phyloP scores from a whole-genome alignment of 2,329 filamentous ascomycete genomes.

The Neopestalotiopsis clavispora region DNA sequence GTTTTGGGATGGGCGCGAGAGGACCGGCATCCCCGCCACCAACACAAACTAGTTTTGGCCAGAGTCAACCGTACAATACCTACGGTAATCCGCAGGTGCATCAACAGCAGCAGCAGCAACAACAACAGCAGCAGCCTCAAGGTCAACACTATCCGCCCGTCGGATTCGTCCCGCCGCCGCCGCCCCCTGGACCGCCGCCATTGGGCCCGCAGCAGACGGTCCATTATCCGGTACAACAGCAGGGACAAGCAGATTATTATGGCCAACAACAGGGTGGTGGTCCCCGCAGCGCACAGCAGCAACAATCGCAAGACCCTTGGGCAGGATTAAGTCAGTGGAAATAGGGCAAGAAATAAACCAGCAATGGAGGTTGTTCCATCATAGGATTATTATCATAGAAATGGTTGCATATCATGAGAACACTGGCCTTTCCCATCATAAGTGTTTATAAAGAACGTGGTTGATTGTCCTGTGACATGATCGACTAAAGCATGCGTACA shows the following conservation, averaged over 20 bases:
- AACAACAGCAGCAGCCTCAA: conserved; percentile 44
- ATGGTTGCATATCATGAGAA: neutral
- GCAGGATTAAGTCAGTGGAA: conserved; percentile 18
- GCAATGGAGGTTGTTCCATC: neutral
- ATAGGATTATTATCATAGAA: neutral
- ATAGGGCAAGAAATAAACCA: neutral
- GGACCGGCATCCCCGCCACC: conserved; percentile 63
- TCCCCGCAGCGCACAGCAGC: conserved; percentile 11
- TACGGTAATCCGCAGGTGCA: conserved; percentile 50
- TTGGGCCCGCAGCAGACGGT: conserved; percentile 67
- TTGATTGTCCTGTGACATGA: too few relatives aligned
- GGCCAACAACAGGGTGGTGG: conserved; percentile 9
- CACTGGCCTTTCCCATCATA: neutral
- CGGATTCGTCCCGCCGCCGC: conserved; percentile 67
- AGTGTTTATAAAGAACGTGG: too few relatives aligned
- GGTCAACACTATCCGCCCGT: conserved; percentile 51
- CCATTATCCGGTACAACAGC: conserved; percentile 48
- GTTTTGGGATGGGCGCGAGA: conserved; percentile 38
- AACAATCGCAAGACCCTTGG: conserved; percentile 16
- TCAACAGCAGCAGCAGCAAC: conserved; percentile 44
- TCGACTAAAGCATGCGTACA: too few relatives aligned
- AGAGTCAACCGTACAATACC: conserved; percentile 50
- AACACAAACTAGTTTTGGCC: conserved; percentile 39
- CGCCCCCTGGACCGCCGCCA: conserved; percentile 66
- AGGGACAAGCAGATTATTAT: conserved; percentile 30